These are phyloP conservation scores for Saccharum hybrid DNA, from an alignment of 202 grass and related monocot genomes.

Conservation along the genomic window DNA sequence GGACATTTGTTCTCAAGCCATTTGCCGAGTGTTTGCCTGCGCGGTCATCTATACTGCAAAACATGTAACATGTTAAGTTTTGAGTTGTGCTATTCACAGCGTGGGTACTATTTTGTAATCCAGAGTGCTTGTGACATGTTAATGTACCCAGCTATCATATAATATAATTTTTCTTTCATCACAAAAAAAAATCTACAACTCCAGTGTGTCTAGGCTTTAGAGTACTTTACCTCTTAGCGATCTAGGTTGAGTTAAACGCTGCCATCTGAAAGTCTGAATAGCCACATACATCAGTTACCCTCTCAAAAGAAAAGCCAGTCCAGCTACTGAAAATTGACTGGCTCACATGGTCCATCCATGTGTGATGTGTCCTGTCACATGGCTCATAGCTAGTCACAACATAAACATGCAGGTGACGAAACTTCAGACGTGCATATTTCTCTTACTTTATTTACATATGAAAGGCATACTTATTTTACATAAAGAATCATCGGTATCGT, in stretches of 20 bases:
- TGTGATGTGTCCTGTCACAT: neutral
- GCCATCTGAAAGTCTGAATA: neutral
- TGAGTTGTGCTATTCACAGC: too few species aligned
- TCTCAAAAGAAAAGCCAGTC: neutral
- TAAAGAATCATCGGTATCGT: neutral
- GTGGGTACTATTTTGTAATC: too few species aligned
- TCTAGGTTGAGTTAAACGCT: neutral
- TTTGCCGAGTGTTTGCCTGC: too few species aligned
- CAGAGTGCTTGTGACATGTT: too few species aligned
- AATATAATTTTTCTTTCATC: too few species aligned
- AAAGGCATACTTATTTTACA: neutral
- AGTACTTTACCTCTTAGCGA: neutral
- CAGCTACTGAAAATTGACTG: neutral
- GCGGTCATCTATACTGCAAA: too few species aligned
- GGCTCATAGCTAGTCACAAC: neutral
- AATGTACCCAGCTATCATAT: too few species aligned
- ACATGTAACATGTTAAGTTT: too few species aligned
- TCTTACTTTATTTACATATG: neutral
- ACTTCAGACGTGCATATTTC: neutral
- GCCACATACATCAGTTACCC: neutral
- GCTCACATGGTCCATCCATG: neutral
- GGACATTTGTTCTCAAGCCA: too few species aligned
- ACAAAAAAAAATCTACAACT: too few species aligned
- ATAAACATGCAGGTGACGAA: neutral
- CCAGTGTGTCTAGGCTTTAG: neutral